These are phyloP conservation scores for Fraxinus ornus DNA, from an alignment of 305 asterid species.

Conservation along the genomic window DNA sequence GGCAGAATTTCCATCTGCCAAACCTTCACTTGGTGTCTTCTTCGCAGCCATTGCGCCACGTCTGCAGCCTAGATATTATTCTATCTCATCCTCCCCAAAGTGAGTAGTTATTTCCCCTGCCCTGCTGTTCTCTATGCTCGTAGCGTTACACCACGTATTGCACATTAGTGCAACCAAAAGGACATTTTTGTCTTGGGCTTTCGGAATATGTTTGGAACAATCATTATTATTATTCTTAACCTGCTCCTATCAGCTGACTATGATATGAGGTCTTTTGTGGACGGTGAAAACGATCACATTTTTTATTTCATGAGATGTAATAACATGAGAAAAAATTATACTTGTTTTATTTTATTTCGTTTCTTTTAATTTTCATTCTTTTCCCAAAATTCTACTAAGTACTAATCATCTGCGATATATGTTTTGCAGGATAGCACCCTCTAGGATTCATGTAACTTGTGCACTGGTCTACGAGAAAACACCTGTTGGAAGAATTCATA, in stretches of 20 bases:
- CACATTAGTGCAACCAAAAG: background rate
- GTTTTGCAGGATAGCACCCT: conserved; percentile 56
- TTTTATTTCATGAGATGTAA: background rate
- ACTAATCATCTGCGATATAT: background rate
- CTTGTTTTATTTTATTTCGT: background rate
- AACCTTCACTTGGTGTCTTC: conserved; percentile 93
- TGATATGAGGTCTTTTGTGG: background rate
- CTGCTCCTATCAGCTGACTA: background rate
- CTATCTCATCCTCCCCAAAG: conserved; percentile 97
- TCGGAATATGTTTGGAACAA: background rate
- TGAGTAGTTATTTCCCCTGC: conserved; percentile 31
- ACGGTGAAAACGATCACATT: background rate
- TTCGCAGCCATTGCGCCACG: conserved; percentile 92
- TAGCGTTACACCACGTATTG: background rate
- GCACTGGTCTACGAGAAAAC: conserved; percentile 86
- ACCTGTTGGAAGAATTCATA: conserved; percentile 85
- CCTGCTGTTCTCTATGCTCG: background rate
- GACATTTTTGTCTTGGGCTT: background rate
- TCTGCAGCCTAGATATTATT: conserved; percentile 88
- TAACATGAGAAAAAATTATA: background rate
- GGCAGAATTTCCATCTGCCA: conserved; percentile 89
- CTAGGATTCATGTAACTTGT: conserved; percentile 93
- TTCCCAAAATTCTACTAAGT: background rate
- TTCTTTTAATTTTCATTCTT: background rate
- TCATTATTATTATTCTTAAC: background rate